These are phyloP conservation scores for Casuarina cunninghamiana DNA, from an alignment of 306 rosid species.

Conservation along the genomic window DNA sequence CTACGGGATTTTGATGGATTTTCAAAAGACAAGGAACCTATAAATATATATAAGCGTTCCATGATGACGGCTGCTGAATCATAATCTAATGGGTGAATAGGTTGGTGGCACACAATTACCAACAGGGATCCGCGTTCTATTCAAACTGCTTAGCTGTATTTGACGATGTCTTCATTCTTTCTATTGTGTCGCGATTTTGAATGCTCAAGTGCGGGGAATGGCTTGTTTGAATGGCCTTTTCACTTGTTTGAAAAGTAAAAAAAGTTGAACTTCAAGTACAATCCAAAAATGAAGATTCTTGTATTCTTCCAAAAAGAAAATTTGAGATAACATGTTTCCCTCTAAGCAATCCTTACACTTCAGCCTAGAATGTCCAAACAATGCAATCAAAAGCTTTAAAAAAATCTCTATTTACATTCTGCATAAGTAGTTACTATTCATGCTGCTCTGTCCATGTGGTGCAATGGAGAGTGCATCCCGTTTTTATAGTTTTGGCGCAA, in stretches of 20 bases:
- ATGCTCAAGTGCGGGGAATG: background rate
- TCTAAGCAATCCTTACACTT: too few species aligned
- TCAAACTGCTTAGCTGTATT: background rate
- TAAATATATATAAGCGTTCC: background rate
- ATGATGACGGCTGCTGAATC: background rate
- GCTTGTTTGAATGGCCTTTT: background rate
- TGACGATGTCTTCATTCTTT: background rate
- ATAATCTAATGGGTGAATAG: background rate
- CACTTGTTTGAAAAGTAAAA: background rate
- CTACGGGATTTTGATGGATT: too few species aligned
- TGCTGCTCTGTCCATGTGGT: background rate
- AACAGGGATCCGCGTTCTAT: background rate
- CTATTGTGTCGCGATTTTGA: background rate
- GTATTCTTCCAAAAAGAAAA: background rate
- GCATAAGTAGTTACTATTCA: background rate
- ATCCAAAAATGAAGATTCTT: background rate
- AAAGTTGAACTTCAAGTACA: background rate
- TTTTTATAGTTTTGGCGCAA: constrained; percentile 3
- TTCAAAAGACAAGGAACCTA: too few species aligned
- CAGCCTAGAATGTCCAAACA: too few species aligned
- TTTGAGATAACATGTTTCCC: background rate
- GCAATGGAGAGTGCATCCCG: background rate
- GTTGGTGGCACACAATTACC: background rate
- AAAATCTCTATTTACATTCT: background rate
- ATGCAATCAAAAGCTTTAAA: too few species aligned